phyloP scores from a whole-genome alignment of 192 early-diverging fungal species.

The Umbelopsis ramanniana region DNA sequence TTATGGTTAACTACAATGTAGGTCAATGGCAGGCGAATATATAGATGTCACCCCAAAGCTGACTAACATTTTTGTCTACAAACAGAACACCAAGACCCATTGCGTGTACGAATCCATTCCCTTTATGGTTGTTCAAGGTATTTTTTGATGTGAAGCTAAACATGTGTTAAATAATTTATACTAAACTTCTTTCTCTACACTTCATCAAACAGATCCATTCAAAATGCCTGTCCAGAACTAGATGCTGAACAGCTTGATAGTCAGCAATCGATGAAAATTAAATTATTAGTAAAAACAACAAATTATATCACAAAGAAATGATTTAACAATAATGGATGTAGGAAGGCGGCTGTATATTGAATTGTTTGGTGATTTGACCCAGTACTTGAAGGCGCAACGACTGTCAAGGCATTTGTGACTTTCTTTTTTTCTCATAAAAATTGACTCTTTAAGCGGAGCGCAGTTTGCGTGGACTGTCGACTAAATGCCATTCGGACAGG shows the following conservation, averaged over 20 bases:
- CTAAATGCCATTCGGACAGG: conserved; percentile 36
- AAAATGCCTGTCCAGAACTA: not conserved
- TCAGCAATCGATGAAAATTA: too few relatives aligned
- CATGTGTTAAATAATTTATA: not conserved
- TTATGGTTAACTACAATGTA: conserved; percentile 42
- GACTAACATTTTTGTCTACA: not conserved
- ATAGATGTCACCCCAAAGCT: not conserved
- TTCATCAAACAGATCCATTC: conserved; percentile 12
- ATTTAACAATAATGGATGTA: too few relatives aligned
- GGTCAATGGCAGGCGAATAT: not conserved
- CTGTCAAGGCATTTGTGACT: too few relatives aligned
- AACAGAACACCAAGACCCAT: conserved; percentile 31
- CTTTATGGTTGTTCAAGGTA: conserved; percentile 40
- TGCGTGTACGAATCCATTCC: conserved; percentile 44
- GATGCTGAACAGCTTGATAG: not conserved
- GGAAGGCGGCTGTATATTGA: too few relatives aligned
- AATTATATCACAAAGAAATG: too few relatives aligned
- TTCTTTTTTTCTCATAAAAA: too few relatives aligned
- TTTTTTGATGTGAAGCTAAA: not conserved
- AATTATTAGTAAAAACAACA: too few relatives aligned
- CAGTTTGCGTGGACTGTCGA: too few relatives aligned
- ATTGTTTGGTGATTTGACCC: too few relatives aligned
- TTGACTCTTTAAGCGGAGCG: too few relatives aligned
- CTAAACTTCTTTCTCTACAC: not conserved
- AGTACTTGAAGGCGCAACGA: too few relatives aligned